phyloP scores from a whole-genome alignment of 2,329 filamentous ascomycete species.

The Curvularia lunata region DNA sequence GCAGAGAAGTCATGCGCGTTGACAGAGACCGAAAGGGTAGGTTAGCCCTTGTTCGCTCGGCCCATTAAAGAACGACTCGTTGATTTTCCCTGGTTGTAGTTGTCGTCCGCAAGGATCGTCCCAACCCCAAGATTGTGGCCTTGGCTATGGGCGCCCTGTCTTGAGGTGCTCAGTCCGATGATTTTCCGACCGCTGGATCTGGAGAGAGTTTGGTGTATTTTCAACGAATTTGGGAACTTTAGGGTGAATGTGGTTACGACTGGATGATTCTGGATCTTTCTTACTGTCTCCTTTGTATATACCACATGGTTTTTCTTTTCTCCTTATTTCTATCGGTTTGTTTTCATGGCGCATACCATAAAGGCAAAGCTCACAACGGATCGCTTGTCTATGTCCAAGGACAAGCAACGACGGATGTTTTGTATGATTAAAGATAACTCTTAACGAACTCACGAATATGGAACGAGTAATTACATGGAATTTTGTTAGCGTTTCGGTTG shows the following conservation, averaged over 20 bases:
- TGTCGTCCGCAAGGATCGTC: constrained; percentile 39
- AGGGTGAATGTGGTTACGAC: neutral
- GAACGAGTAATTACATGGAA: neutral
- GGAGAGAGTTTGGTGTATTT: neutral
- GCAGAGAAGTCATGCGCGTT: constrained; percentile 68
- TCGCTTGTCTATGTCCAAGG: neutral
- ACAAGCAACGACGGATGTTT: constrained; percentile 3
- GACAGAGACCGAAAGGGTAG: constrained; percentile 96
- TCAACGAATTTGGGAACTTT: neutral
- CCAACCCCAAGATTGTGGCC: constrained; percentile 53
- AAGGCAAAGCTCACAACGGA: constrained; percentile 8
- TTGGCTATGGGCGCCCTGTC: constrained; percentile 17
- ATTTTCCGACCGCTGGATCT: neutral
- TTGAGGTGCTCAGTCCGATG: neutral
- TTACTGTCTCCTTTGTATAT: constrained; percentile 1
- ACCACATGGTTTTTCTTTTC: neutral
- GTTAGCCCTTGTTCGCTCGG: constrained; percentile 83
- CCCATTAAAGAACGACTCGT: constrained; percentile 55
- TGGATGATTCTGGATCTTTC: neutral
- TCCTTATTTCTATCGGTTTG: neutral
- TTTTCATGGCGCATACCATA: constrained; percentile 3
- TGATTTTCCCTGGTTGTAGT: constrained; percentile 46
- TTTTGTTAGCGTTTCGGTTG: neutral
- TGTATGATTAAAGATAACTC: constrained; percentile 9
- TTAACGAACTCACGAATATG: constrained; percentile 4